Percentiles rank a stretch among this genome's conserved stretches.
phyloP scores from a whole-genome alignment of 768 basidiomycete species.

The Boletus patriciae region DNA sequence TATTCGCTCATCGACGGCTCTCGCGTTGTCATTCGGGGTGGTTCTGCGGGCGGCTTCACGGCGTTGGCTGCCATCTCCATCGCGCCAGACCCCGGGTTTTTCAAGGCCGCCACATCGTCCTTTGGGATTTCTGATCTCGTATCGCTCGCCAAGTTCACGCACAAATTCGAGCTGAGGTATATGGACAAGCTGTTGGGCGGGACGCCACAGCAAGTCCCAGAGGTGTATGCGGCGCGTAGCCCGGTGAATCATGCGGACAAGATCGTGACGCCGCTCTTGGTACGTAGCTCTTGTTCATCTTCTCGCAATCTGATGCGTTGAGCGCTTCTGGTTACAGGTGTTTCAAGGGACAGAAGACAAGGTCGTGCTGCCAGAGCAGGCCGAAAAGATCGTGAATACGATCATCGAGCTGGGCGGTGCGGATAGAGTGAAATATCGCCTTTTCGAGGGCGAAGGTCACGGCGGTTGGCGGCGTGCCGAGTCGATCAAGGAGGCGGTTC shows the following conservation, averaged over 20 bases:
- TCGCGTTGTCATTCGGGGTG: conserved; percentile 68
- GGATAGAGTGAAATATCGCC: conserved; percentile 35
- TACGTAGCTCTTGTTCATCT: conserved; percentile 32
- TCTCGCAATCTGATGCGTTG: background rate
- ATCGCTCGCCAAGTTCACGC: conserved; percentile 58
- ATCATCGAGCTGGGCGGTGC: conserved; percentile 19
- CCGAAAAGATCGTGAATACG: conserved; percentile 36
- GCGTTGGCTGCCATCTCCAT: conserved; percentile 49
- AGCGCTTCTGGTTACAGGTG: conserved; percentile 42
- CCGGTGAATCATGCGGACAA: conserved; percentile 61
- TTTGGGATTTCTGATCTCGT: conserved; percentile 70
- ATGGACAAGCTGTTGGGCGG: conserved; percentile 66
- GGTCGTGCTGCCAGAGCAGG: conserved; percentile 69
- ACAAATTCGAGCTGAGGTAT: conserved; percentile 70
- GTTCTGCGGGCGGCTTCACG: conserved; percentile 75
- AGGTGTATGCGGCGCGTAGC: conserved; percentile 59
- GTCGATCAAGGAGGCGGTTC: conserved; percentile 37
- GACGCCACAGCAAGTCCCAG: conserved; percentile 47
- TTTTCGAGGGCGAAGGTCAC: conserved; percentile 48
- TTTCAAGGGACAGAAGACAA: conserved; percentile 65
- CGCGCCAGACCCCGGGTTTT: conserved; percentile 41
- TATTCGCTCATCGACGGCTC: conserved; percentile 59
- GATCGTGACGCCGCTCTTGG: conserved; percentile 64
- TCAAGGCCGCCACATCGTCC: conserved; percentile 62
- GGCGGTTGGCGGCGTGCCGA: conserved; percentile 41